These are phyloP conservation scores for Thielaviopsis punctulata DNA, from an alignment of 2,329 filamentous ascomycete species.

Conservation along the genomic window DNA sequence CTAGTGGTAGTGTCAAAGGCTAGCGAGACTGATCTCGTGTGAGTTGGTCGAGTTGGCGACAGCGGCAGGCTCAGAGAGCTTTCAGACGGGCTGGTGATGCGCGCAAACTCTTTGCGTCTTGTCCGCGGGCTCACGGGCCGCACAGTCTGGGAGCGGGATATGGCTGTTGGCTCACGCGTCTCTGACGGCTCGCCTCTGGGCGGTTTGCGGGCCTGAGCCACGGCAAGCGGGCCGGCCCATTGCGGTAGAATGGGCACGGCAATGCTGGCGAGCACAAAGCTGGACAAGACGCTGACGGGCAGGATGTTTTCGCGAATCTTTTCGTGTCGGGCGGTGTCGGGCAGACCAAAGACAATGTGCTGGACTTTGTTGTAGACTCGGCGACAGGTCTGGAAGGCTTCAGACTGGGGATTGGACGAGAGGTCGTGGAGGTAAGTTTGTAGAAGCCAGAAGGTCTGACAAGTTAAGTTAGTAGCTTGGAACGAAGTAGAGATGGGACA, in stretches of 20 bases:
- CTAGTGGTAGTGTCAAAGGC: slow-evolving; percentile 1
- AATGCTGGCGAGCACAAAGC: slow-evolving; percentile 61
- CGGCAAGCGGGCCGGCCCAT: slow-evolving; percentile 64
- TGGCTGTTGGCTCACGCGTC: slow-evolving; percentile 31
- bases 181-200: slow-evolving; percentile 29
- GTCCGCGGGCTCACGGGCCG: slow-evolving; percentile 31
- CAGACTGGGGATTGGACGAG: slow-evolving; percentile 54
- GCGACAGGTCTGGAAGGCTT: slow-evolving; percentile 65
- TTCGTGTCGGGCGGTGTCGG: slow-evolving; percentile 50
- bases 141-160: slow-evolving; percentile 49
- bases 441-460: slow-evolving; percentile 75
- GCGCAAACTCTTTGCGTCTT: slow-evolving; percentile 20
- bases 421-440: slow-evolving; percentile 78
- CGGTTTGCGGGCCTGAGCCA: slow-evolving; percentile 66
- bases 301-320: slow-evolving; percentile 69
- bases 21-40: slow-evolving; percentile 9
- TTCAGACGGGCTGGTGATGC: slow-evolving; percentile 10
- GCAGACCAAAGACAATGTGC: slow-evolving; percentile 66
- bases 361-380: slow-evolving; percentile 80
- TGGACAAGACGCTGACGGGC: slow-evolving; percentile 64
- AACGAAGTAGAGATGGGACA: not conserved
- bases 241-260: slow-evolving; percentile 58
- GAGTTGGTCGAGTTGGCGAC: not conserved
- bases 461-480: not conserved
- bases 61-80: slow-evolving; percentile 1